phyloP scores from a whole-genome alignment of 371 early-diverging fungal species.

The Cokeromyces recurvatus region DNA sequence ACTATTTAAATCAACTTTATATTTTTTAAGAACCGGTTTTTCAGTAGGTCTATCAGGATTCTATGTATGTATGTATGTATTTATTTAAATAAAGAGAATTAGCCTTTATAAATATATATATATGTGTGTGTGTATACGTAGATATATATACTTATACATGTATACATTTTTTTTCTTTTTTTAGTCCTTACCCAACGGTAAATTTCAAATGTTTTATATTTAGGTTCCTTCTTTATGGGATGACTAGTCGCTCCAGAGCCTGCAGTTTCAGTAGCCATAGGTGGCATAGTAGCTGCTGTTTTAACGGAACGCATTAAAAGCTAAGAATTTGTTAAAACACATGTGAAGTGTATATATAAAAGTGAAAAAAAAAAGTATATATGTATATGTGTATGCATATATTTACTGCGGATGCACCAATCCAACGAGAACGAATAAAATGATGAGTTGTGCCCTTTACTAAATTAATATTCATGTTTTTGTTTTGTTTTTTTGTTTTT shows the following conservation, averaged over 20 bases:
- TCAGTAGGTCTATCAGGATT: constrained; percentile 81
- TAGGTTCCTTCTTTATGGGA: constrained; percentile 35
- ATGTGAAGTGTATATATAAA: too few relatives aligned
- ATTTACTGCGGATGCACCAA: too few relatives aligned
- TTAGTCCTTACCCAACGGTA: constrained; percentile 82
- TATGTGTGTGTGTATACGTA: too few relatives aligned
- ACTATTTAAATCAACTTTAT: constrained; percentile 82
- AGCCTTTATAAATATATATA: neutral
- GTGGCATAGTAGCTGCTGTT: neutral
- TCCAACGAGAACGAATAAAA: neutral
- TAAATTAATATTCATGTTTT: too few relatives aligned
- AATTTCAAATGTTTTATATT: constrained; percentile 73
- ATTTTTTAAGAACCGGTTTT: constrained; percentile 86
- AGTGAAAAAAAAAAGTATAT: neutral
- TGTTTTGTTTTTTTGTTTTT: too few relatives aligned
- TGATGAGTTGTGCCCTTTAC: too few relatives aligned
- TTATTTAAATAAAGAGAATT: neutral
- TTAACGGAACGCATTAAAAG: constrained; percentile 3
- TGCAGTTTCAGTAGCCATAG: constrained; percentile 5
- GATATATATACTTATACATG: too few relatives aligned
- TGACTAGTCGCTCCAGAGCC: neutral
- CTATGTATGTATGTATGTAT: too few relatives aligned
- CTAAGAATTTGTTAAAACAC: too few relatives aligned
- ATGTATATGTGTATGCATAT: neutral
- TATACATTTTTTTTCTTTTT: too few relatives aligned